phyloP scores from a whole-genome alignment of 345 rosid genomes.

The Gossypium arboreum region DNA sequence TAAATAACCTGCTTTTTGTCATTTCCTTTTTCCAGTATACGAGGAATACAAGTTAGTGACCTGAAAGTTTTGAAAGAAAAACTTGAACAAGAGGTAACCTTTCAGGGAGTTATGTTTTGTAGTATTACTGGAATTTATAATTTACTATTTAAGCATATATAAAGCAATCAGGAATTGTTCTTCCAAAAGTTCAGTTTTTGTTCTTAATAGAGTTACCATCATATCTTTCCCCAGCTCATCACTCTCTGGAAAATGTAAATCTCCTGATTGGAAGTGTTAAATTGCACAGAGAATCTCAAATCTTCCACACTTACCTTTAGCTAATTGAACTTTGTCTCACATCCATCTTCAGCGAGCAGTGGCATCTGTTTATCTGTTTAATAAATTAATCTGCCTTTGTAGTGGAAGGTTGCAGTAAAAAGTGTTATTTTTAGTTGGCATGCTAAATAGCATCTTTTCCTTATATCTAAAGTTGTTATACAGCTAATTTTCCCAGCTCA shows the following conservation, averaged over 20 bases:
- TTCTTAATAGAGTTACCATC: neutral
- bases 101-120: slow-evolving; percentile 7
- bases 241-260: neutral
- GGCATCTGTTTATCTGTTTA: neutral
- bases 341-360: neutral
- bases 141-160: neutral
- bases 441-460: neutral
- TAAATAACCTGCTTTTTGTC: neutral
- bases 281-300: neutral
- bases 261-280: neutral
- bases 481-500: slow-evolving; percentile 4
- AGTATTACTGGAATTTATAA: neutral
- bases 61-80: slow-evolving; percentile 75
- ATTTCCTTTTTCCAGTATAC: slow-evolving; percentile 45
- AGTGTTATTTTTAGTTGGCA: slow-evolving; percentile 5
- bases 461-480: slow-evolving; percentile 3
- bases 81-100: slow-evolving; percentile 82
- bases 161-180: neutral
- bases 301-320: neutral
- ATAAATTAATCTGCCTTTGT: neutral
- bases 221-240: neutral
- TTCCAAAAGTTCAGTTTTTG: neutral
- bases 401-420: neutral
- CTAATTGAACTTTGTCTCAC: neutral
- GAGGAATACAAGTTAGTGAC: slow-evolving; percentile 71